phyloP scores from a whole-genome alignment of 176 grass and related monocot genomes.

The Bonia amplexicaulis region DNA sequence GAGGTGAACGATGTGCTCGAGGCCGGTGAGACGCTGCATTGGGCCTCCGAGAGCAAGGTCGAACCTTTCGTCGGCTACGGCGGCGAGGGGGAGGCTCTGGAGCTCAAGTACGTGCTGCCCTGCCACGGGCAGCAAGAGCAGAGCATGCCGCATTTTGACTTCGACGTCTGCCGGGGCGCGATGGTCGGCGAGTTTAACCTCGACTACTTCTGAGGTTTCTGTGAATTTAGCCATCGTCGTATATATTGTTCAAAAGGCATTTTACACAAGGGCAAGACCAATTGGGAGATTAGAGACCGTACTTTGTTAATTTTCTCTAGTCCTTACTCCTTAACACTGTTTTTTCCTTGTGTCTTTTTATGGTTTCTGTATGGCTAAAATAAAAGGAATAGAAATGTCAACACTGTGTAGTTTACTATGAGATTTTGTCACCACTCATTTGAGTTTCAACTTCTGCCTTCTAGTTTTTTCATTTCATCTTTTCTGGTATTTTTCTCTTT shows the following conservation, averaged over 20 bases:
- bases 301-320: conserved; percentile 40
- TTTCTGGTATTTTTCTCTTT: too few species aligned
- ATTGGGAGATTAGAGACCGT: conserved; percentile 32
- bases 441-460: too few species aligned
- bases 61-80: not conserved
- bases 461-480: too few species aligned
- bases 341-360: not conserved
- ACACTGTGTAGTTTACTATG: conserved; percentile 13
- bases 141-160: conserved; percentile 38
- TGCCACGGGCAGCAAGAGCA: conserved; percentile 51
- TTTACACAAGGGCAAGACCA: conserved; percentile 19
- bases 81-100: conserved; percentile 35
- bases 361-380: conserved; percentile 22
- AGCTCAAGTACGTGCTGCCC: conserved; percentile 55
- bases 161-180: conserved; percentile 42
- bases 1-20: conserved; percentile 40
- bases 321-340: conserved; percentile 25
- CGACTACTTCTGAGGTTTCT: conserved; percentile 55
- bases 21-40: conserved; percentile 50
- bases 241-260: conserved; percentile 17
- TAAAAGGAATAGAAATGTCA: conserved; percentile 42
- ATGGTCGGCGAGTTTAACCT: conserved; percentile 61
- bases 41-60: conserved; percentile 52
- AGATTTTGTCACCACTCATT: not conserved
- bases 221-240: conserved; percentile 8